phyloP scores from a whole-genome alignment of 805 yeast species.

The Vanderwaltozyma yarrowii region DNA sequence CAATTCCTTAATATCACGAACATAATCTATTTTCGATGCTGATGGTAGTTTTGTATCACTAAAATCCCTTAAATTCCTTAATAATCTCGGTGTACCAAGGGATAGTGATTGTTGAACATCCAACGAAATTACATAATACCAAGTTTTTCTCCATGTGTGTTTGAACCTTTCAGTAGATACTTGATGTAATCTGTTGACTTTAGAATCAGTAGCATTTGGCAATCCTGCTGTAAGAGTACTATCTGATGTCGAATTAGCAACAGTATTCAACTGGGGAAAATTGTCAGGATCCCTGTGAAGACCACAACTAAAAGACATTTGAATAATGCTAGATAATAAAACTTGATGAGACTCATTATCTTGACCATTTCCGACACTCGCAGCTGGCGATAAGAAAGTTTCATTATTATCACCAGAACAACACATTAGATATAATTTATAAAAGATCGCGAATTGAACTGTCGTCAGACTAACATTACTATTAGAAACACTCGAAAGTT shows the following conservation, averaged over 20 bases:
- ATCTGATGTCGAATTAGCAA: constrained; percentile 4
- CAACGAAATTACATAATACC: constrained; percentile 38
- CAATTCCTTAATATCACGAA: constrained; percentile 34
- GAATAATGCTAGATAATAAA: constrained; percentile 45
- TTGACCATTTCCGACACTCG: constrained; percentile 11
- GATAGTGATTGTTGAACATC: constrained; percentile 36
- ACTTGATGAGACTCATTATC: constrained; percentile 51
- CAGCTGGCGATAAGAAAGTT: not conserved
- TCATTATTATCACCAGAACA: constrained; percentile 38
- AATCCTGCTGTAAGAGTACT: not conserved
- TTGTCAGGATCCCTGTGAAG: constrained; percentile 56
- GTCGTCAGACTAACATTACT: constrained; percentile 29
- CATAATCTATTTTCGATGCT: constrained; percentile 28
- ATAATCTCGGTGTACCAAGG: constrained; percentile 33
- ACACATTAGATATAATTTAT: constrained; percentile 43
- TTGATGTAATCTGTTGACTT: not conserved
- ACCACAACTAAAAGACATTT: constrained; percentile 60
- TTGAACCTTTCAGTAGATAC: constrained; percentile 26
- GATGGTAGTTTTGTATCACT: constrained; percentile 38
- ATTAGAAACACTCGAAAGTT: constrained; percentile 26
- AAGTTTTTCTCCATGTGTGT: constrained; percentile 48
- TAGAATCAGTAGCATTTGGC: not conserved
- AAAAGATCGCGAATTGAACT: constrained; percentile 51
- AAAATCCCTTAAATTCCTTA: constrained; percentile 31
- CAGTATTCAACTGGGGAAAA: constrained; percentile 34